A percentile compares a stretch with the other conserved stretches of the same genome.
Conservation (phyloP, 116 monocot species). For the Iris pallida region DNA sequence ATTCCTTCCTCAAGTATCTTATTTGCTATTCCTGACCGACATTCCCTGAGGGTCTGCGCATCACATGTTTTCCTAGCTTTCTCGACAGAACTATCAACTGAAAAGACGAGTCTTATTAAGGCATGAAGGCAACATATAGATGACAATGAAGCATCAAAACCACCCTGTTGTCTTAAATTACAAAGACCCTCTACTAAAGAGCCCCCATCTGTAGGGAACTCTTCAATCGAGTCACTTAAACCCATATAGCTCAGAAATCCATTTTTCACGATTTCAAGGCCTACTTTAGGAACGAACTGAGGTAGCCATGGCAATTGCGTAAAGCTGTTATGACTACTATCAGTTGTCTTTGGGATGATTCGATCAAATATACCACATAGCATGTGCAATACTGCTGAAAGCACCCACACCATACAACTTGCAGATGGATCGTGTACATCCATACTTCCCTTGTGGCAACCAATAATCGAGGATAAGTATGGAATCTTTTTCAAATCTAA, state of each 20-base stretch:
- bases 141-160: slow-evolving; percentile 47
- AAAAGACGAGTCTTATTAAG: slow-evolving; percentile 39
- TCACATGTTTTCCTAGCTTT: slow-evolving; percentile 41
- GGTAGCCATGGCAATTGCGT: slow-evolving; percentile 68
- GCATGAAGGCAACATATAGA: slow-evolving; percentile 70
- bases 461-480: slow-evolving; percentile 25
- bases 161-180: slow-evolving; percentile 36
- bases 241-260: slow-evolving; percentile 40
- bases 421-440: slow-evolving; percentile 5
- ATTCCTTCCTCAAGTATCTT: slow-evolving; percentile 73
- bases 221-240: slow-evolving; percentile 8
- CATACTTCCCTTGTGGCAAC: slow-evolving; percentile 4
- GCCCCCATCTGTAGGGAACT: slow-evolving; percentile 7
- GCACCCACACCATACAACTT: slow-evolving; percentile 48
- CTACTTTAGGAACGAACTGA: slow-evolving; percentile 76
- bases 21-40: slow-evolving; percentile 22
- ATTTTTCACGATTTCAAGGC: slow-evolving; percentile 67
- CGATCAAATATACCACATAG: slow-evolving; percentile 48
- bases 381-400: slow-evolving; percentile 83
- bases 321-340: neutral
- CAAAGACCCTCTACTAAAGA: slow-evolving; percentile 51
- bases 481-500: slow-evolving; percentile 47
- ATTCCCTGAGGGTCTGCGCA: slow-evolving; percentile 11
- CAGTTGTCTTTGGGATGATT: slow-evolving; percentile 26
- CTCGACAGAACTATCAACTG: slow-evolving; percentile 49